Percentiles rank a stretch among this genome's conserved stretches.
These are phyloP conservation scores for Rutidosis leptorrhynchoides DNA, from an alignment of 129 eudicot species.

Conservation along the genomic window DNA sequence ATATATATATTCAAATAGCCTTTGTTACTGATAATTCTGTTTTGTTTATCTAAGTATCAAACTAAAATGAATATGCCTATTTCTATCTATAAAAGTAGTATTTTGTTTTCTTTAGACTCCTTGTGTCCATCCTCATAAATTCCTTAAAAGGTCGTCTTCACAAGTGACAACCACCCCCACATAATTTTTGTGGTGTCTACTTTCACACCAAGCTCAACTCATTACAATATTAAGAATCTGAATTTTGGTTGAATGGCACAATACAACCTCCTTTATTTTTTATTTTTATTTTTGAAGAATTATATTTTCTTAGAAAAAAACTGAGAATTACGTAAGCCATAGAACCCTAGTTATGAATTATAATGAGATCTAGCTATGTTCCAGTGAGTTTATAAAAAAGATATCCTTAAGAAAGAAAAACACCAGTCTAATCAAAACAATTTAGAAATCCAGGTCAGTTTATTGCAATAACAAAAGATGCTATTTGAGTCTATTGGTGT, in stretches of 20 bases:
- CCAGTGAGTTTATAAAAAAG: background rate
- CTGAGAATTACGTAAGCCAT: background rate
- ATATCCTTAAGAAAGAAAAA: background rate
- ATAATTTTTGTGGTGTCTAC: background rate
- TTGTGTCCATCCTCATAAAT: background rate
- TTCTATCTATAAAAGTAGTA: background rate
- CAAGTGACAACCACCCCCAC: background rate
- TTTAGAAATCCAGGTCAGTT: background rate
- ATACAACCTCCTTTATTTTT: background rate
- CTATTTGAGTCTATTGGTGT: constrained; percentile 3
- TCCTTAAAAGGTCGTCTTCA: background rate
- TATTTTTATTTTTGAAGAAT: background rate
- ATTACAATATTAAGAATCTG: background rate
- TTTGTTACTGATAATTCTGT: background rate
- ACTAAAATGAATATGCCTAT: background rate
- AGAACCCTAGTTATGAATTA: background rate
- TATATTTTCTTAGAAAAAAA: background rate
- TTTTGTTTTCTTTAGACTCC: background rate
- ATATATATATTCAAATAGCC: background rate
- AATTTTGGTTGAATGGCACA: background rate
- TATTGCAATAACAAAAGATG: background rate
- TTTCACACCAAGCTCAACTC: background rate
- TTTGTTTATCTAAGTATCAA: background rate
- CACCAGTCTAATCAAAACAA: background rate
- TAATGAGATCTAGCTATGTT: background rate